Base-by-base conservation (phyloP, 2,329 filamentous ascomycete species). In the Aulographum hederae region DNA sequence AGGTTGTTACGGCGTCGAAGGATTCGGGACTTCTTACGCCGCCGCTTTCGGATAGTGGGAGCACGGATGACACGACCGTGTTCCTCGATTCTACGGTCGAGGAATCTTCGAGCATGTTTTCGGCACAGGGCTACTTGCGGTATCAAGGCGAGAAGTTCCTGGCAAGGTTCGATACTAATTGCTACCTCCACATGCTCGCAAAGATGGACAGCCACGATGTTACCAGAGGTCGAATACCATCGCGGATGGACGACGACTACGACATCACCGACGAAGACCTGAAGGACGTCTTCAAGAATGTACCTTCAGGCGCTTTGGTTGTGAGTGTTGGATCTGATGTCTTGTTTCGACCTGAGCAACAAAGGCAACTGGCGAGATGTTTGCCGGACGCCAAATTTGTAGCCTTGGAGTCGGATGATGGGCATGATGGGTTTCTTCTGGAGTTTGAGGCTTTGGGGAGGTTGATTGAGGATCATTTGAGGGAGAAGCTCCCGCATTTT, bases 71-170 rank as follows among this genome's bases (percentile, higher is more conserved):
- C 21, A 25, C 8, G 8, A 25, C 8, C 21, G n/a, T 8, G 8
- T 8, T 8, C 21, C n/a, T n/a, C 21, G 21, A 25, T 25, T 25
- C 21, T n/a, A 8, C 8, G 8, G n/a, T 8, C 8, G 8, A n/a
- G 21, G n/a, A 25, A 65, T 69, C 39, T 73, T 66, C 35, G 60
- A 27, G 41, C 8, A 38, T 40, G 1, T 57, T 53, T 32, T 48
- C 50, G 1, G 51, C 46, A 4, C 53, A 54, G 33, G 46, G 42
- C 18, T 57, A 56, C 26, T 37, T 57, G 4, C 43, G 47, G 13
- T 55, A 56, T 25, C 53, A 57, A 34, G 53, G 50, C 8, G 41
- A 50, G 13, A 55, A 56, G 35, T 57, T 57, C 30, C 39, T 52
- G 18, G 38, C 42, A 6, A 42, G 53, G 5, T 56, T 57, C 34